Conservation (phyloP, 2,329 filamentous ascomycete species). For the Calonectria honghensis region DNA sequence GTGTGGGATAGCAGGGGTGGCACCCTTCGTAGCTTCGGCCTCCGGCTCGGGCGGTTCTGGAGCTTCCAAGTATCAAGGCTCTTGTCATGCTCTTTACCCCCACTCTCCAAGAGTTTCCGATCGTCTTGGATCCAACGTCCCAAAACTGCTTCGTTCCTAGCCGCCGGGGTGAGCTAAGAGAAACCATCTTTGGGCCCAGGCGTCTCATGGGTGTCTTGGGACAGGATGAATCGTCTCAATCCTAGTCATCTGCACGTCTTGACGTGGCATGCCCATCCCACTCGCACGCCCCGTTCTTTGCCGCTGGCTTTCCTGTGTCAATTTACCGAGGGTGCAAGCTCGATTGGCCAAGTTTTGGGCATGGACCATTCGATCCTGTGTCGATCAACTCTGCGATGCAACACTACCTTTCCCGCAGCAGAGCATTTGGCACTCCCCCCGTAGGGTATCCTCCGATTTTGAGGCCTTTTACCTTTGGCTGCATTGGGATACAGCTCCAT, state of each 20-base stretch:
- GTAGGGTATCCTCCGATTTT: constrained; percentile 13
- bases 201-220: constrained; percentile 22
- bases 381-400: constrained; percentile 39
- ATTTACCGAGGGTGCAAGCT: constrained; percentile 18
- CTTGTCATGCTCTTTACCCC: constrained; percentile 34
- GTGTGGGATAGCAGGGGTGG: constrained; percentile 48
- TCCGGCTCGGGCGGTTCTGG: constrained; percentile 41
- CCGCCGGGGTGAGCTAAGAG: constrained; percentile 39
- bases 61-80: constrained; percentile 15
- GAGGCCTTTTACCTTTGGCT: constrained; percentile 29
- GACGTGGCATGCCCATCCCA: constrained; percentile 45
- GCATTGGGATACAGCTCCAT: constrained; percentile 34
- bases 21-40: constrained; percentile 44
- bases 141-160: constrained; percentile 45
- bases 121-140: constrained; percentile 43
- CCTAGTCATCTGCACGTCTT: constrained; percentile 34
- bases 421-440: constrained; percentile 19
- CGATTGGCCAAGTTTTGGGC: constrained; percentile 1
- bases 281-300: constrained; percentile 44
- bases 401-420: constrained; percentile 34
- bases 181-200: constrained; percentile 12
- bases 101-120: constrained; percentile 40
- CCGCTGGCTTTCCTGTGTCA: constrained; percentile 42
- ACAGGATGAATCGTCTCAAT: constrained; percentile 19
- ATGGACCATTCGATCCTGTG: constrained; percentile 37